Base-by-base conservation (phyloP, 2,329 filamentous ascomycete species). In the Tympanopsis confertula region DNA sequence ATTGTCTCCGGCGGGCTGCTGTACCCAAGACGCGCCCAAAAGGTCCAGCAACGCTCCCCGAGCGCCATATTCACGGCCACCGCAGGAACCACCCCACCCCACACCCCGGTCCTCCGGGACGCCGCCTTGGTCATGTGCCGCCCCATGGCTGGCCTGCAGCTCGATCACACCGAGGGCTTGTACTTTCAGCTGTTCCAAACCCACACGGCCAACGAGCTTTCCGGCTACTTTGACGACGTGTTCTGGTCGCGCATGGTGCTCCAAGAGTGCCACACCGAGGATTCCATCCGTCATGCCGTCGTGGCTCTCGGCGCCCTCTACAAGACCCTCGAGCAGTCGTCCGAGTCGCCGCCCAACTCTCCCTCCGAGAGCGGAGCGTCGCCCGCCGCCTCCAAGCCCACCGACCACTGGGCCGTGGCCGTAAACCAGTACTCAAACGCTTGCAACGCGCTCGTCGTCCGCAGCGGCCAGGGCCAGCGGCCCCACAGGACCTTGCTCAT, bases 281-380 rank as follows among this genome's bases (percentile, higher is more conserved):
- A 68, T 12, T 66, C 76, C 19, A 74, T 82, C 41, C 69, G 71
- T 12, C 74, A 82, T 51, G 74, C 77, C 10, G 75, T 82, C 7
- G 66, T 82, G 18, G 78, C 78, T 4, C 59, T 83, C 5, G 78
- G 76, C 13, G 75, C 76, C 3, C 57, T 83, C 28, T 81, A 82
- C 54, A 80, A 80, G 53, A 79, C 75, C 1, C 54, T 80, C 5
- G 76, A 81, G 40, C 69, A 73, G 49, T 65, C 67, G 4, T 65
- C 63, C 17, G 69, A 70, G 43, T 66, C 68, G 2, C 62, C 66
- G 2, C 66, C 66, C 2, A 53, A 57, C 5, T 70, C 69, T 3
- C 69, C 69, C 2, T 42, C 45, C 13, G 51, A 54, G 0, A 50
- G 47, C 14, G 48, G 53, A 3, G 40, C 42, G 17, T 36, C 52